Percentiles rank a stretch among this genome's conserved stretches.
Conservation (phyloP, 345 rosid genomes). For the Noccaea caerulescens region DNA sequence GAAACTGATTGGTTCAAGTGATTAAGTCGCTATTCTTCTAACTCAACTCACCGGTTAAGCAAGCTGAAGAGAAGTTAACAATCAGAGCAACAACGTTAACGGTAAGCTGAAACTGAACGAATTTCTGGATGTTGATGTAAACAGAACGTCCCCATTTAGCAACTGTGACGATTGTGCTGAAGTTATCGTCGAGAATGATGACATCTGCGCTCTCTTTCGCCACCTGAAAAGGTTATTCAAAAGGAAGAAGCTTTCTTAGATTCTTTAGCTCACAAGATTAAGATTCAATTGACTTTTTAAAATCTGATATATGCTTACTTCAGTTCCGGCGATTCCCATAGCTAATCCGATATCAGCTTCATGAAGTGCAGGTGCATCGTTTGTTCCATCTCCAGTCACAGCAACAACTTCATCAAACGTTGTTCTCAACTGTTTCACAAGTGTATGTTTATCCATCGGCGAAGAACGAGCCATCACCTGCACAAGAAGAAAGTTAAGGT, state of each 20-base stretch:
- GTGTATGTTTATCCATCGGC: slow-evolving; percentile 87
- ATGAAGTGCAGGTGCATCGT: slow-evolving; percentile 96
- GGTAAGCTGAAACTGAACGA: slow-evolving; percentile 94
- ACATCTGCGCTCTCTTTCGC: slow-evolving; percentile 99
- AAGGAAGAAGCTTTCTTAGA: background rate
- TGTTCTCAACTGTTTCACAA: slow-evolving; percentile 81
- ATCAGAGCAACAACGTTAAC: slow-evolving; percentile 84
- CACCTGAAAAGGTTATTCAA: slow-evolving; percentile 55
- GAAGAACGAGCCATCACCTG: slow-evolving; percentile 99
- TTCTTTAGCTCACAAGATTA: background rate
- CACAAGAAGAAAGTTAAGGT: slow-evolving; percentile 22
- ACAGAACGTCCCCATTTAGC: slow-evolving; percentile 98
- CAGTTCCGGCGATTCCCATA: slow-evolving; percentile 99
- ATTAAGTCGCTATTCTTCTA: background rate
- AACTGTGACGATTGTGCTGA: slow-evolving; percentile 92
- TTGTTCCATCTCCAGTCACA: slow-evolving; percentile 95
- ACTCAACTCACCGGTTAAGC: slow-evolving; percentile 67
- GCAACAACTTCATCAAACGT: slow-evolving; percentile 90
- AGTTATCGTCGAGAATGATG: slow-evolving; percentile 88
- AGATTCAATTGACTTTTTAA: no score
- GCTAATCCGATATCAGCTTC: slow-evolving; percentile 98
- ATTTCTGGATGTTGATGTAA: slow-evolving; percentile 88
- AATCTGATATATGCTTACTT: slow-evolving; percentile 49
- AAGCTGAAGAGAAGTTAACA: slow-evolving; percentile 93
- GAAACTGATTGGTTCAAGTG: background rate